phyloP scores from a whole-genome alignment of 2,329 filamentous ascomycete species.

The Lachnellula cervina region DNA sequence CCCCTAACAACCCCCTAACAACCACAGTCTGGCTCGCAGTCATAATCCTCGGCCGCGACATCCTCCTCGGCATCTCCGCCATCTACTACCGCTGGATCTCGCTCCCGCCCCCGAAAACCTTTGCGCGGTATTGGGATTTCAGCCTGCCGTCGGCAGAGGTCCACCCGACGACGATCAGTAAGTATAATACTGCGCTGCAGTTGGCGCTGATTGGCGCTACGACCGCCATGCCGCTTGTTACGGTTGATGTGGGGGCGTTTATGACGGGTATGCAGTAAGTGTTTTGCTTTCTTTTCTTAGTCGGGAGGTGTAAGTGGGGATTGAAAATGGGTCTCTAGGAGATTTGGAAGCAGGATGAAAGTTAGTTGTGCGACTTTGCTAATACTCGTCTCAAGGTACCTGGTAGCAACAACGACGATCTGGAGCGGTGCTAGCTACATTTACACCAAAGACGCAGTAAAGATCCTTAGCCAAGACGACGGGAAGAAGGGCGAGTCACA shows the following conservation, averaged over 20 bases:
- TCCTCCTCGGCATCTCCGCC: constrained; percentile 75
- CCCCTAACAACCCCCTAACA: background rate
- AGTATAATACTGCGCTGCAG: constrained; percentile 92
- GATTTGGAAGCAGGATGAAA: too few species aligned
- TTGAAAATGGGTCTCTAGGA: too few species aligned
- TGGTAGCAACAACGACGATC: constrained; percentile 83
- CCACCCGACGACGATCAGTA: constrained; percentile 76
- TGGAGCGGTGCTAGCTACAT: constrained; percentile 95
- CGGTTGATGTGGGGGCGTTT: constrained; percentile 48
- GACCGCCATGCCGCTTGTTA: constrained; percentile 71
- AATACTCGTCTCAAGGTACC: constrained; percentile 48
- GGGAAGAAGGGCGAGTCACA: constrained; percentile 6
- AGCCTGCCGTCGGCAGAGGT: constrained; percentile 84
- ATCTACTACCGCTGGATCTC: constrained; percentile 97
- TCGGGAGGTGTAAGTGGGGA: too few species aligned
- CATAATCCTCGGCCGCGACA: constrained; percentile 87
- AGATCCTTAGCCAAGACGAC: constrained; percentile 56
- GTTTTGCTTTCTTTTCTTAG: background rate
- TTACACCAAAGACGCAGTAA: constrained; percentile 85
- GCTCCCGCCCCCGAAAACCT: constrained; percentile 87
- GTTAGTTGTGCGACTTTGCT: constrained; percentile 18
- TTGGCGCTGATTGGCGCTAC: constrained; percentile 80
- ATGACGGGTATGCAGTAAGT: constrained; percentile 63
- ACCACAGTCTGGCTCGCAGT: constrained; percentile 71
- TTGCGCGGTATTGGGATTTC: constrained; percentile 94